phyloP scores from a whole-genome alignment of 2,329 filamentous ascomycete genomes.

The Talaromyces sp. region DNA sequence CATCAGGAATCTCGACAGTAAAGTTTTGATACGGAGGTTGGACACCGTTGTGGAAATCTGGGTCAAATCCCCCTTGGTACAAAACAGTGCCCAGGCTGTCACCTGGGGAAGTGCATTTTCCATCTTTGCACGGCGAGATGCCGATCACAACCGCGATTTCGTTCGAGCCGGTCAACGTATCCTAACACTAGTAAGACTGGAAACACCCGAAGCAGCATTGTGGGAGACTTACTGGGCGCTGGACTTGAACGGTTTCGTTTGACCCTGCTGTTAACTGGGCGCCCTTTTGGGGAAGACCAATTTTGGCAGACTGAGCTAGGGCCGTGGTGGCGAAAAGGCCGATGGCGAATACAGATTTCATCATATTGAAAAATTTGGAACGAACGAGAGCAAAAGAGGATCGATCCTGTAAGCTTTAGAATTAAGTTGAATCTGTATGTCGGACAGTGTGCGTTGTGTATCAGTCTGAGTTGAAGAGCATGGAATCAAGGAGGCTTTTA shows the following conservation, averaged over 20 bases:
- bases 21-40: conserved; percentile 28
- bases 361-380: conserved; percentile 13
- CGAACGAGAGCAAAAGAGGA: neutral
- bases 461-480: neutral
- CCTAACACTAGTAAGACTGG: conserved; percentile 12
- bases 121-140: conserved; percentile 20
- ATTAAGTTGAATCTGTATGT: neutral
- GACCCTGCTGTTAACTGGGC: conserved; percentile 17
- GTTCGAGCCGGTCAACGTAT: conserved; percentile 21
- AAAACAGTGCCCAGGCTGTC: conserved; percentile 22
- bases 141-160: conserved; percentile 29
- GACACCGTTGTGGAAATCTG: conserved; percentile 20
- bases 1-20: conserved; percentile 21
- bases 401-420: neutral
- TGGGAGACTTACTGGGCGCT: conserved; percentile 22
- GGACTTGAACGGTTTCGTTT: conserved; percentile 23
- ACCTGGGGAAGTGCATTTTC: conserved; percentile 15
- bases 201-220: neutral
- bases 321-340: conserved; percentile 18
- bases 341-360: conserved; percentile 20
- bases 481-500: neutral
- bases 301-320: conserved; percentile 23
- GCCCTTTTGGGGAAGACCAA: conserved; percentile 21
- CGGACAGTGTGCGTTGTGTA: neutral
- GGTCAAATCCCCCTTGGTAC: conserved; percentile 25